Evolutionary conservation across 2,329 filamentous ascomycete genomes (phyloP).

Genomic region (Colletotrichum godetiae): DNA sequence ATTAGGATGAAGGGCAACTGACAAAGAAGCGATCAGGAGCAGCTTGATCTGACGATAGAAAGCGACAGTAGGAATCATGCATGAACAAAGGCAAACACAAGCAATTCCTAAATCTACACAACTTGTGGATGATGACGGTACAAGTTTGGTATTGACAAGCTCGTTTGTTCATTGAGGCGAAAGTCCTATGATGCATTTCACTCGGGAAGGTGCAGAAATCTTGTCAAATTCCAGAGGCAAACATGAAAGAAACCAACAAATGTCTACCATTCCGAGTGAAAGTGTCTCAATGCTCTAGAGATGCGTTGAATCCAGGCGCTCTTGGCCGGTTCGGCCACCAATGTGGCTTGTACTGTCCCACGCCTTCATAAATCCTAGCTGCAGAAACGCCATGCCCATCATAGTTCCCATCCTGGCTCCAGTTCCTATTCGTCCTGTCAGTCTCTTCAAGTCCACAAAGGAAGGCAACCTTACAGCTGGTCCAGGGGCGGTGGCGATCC

Average conservation of each 20-base stretch:
- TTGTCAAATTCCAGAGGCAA: not conserved
- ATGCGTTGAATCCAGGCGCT: not conserved
- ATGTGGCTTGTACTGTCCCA: not conserved
- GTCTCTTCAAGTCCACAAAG: not conserved
- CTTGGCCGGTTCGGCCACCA: not conserved
- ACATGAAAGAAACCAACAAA: not conserved
- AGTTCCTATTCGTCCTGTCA: not conserved
- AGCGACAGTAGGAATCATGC: not conserved
- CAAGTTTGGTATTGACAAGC: not conserved
- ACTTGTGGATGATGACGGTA: not conserved
- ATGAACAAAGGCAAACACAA: not conserved
- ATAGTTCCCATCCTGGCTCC: no score
- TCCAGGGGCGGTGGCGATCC: not conserved
- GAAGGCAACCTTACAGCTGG: not conserved
- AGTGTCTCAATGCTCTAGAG: not conserved
- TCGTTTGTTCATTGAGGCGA: not conserved
- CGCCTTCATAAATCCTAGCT: not conserved
- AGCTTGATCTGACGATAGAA: not conserved
- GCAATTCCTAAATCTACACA: not conserved
- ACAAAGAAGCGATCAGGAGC: not conserved
- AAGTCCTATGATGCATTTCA: not conserved
- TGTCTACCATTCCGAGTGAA: not conserved
- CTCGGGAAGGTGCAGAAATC: not conserved
- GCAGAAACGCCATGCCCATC: not conserved
- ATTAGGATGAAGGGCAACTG: not conserved